These are phyloP conservation scores for Aspergillus sp. DNA, from an alignment of 2,329 filamentous ascomycete species.

Conservation along the genomic window DNA sequence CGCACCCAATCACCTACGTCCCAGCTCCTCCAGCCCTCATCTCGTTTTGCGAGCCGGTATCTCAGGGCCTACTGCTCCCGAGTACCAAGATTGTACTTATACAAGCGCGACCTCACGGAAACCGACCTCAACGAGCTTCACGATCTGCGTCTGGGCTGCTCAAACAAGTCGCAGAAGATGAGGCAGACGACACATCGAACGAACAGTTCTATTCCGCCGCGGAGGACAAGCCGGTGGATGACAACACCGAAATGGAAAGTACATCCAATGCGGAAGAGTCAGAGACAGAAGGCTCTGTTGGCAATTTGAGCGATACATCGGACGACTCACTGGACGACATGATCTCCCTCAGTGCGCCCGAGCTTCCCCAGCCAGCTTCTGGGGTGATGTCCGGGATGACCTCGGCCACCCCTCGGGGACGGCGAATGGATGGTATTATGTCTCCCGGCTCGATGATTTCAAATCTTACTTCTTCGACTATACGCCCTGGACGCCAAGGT, in stretches of 20 bases:
- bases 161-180: conserved; percentile 63
- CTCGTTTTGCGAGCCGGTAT: conserved; percentile 90
- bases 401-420: conserved; percentile 77
- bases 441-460: conserved; percentile 91
- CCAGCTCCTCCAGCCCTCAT: conserved; percentile 84
- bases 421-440: conserved; percentile 72
- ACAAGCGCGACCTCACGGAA: conserved; percentile 55
- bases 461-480: conserved; percentile 81
- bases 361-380: conserved; percentile 74
- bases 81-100: conserved; percentile 80
- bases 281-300: conserved; percentile 58
- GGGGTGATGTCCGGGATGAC: conserved; percentile 80
- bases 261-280: conserved; percentile 64
- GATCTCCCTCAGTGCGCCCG: conserved; percentile 83
- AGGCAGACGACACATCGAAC: conserved; percentile 80
- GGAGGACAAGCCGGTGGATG: conserved; percentile 67
- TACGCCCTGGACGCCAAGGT: conserved; percentile 70
- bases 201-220: conserved; percentile 93
- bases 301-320: conserved; percentile 73
- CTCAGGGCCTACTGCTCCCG: conserved; percentile 78
- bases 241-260: conserved; percentile 54
- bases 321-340: conserved; percentile 93
- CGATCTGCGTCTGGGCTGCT: conserved; percentile 57
- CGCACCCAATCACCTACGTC: conserved; percentile 85
- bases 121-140: conserved; percentile 48